A percentile compares a stretch with the other conserved stretches of the same genome.
phyloP scores from a whole-genome alignment of 495 filamentous ascomycete species.

The Hypoxylon lienhwacheense region DNA sequence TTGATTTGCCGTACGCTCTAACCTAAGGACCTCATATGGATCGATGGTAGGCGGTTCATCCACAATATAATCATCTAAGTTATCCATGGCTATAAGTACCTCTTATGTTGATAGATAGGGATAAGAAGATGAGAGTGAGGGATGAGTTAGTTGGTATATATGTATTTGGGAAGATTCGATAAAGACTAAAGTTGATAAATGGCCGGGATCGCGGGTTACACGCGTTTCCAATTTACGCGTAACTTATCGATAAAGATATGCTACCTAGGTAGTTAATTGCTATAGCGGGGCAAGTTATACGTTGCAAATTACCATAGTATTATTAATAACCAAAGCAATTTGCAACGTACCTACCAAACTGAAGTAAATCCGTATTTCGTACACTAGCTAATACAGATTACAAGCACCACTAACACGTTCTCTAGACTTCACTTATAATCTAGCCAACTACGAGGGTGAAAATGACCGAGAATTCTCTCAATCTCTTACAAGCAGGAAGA shows the following conservation, averaged over 20 bases:
- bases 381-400: too few species aligned
- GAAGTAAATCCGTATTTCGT: too few species aligned
- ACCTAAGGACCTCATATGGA: slow-evolving; percentile 79
- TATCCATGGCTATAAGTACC: too few species aligned
- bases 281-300: slow-evolving; percentile 8
- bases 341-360: too few species aligned
- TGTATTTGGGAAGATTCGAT: too few species aligned
- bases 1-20: slow-evolving; percentile 64
- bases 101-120: too few species aligned
- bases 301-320: not conserved
- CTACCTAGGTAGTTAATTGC: slow-evolving; percentile 1
- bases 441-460: not conserved
- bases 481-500: not conserved
- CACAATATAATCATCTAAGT: slow-evolving; percentile 43
- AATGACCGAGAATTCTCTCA: slow-evolving; percentile 17
- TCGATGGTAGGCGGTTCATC: slow-evolving; percentile 59
- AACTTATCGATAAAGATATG: slow-evolving; percentile 24
- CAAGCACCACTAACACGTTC: too few species aligned
- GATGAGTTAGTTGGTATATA: not conserved
- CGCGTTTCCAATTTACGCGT: slow-evolving; percentile 18
- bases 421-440: not conserved
- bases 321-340: too few species aligned
- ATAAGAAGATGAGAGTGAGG: not conserved
- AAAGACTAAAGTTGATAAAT: slow-evolving; percentile 7
- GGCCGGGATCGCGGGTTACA: slow-evolving; percentile 18